Percentiles rank a stretch among this genome's conserved stretches.
These are phyloP conservation scores for Parastagonospora avenae DNA, from an alignment of 2,329 filamentous ascomycete genomes.

Conservation along the genomic window DNA sequence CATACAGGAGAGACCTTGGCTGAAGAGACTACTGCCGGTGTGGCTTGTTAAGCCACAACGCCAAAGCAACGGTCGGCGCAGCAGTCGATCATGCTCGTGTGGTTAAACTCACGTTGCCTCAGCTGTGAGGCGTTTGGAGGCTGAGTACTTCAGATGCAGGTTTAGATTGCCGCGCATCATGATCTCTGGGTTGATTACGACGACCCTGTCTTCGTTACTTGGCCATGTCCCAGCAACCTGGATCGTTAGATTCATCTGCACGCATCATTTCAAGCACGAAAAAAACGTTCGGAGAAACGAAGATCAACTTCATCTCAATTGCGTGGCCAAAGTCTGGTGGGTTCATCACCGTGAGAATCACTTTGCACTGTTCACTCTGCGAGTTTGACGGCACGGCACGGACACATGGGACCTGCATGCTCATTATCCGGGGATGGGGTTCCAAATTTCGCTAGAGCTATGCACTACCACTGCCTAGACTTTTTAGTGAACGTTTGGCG, in stretches of 20 bases:
- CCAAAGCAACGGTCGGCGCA: no score
- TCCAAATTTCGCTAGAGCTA: constrained; percentile 11
- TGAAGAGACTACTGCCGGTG: no score
- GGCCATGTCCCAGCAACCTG: constrained; percentile 13
- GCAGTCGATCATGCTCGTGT: no score
- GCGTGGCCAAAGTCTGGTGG: constrained; percentile 1
- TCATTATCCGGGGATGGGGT: constrained; percentile 12
- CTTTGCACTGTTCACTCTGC: neutral
- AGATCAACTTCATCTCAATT: constrained; percentile 1
- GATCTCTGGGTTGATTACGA: constrained; percentile 8
- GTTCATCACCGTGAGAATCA: neutral
- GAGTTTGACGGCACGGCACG: neutral
- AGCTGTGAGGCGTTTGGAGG: neutral
- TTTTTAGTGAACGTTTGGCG: constrained; percentile 12
- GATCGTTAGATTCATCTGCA: constrained; percentile 1
- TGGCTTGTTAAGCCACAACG: no score
- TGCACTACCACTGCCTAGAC: constrained; percentile 7
- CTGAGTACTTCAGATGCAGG: neutral
- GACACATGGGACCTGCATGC: constrained; percentile 19
- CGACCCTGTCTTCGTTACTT: constrained; percentile 8
- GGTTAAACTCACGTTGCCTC: no score
- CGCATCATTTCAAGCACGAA: neutral
- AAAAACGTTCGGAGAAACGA: neutral
- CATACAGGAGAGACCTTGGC: no score
- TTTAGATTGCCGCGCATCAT: constrained; percentile 15